Percentiles rank a stretch among this genome's conserved stretches.
Evolutionary conservation across 2,329 filamentous ascomycete species (phyloP).

Genomic region (Periglandula ipomoeae): DNA sequence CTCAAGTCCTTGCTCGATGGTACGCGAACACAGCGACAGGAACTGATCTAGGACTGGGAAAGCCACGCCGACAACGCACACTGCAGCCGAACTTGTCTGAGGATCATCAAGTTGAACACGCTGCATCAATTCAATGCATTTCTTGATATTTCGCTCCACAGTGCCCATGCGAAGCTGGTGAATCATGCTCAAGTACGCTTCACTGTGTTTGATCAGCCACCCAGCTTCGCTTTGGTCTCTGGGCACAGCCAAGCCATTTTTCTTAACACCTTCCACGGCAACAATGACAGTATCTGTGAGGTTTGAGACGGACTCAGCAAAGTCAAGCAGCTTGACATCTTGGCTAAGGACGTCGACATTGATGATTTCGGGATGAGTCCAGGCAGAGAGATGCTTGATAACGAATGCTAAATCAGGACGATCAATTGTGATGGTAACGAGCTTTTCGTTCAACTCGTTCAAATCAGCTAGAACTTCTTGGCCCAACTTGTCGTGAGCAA

Average conservation of each 20-base stretch:
- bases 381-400: conserved; percentile 56
- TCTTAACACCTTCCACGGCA: conserved; percentile 64
- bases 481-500: conserved; percentile 24
- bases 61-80: conserved; percentile 23
- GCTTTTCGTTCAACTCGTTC: conserved; percentile 24
- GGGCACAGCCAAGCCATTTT: conserved; percentile 34
- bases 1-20: conserved; percentile 47
- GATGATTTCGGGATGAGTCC: conserved; percentile 38
- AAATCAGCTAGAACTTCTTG: conserved; percentile 27
- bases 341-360: conserved; percentile 7
- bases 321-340: conserved; percentile 25
- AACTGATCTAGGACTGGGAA: conserved; percentile 71
- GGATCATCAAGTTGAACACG: conserved; percentile 20
- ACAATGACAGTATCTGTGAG: conserved; percentile 71
- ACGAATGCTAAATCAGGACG: conserved; percentile 55
- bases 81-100: conserved; percentile 19
- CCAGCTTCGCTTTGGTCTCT: conserved; percentile 25
- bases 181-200: conserved; percentile 42
- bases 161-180: conserved; percentile 50
- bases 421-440: conserved; percentile 28
- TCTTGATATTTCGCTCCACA: conserved; percentile 35
- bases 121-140: conserved; percentile 29
- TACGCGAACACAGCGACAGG: conserved; percentile 46
- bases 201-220: conserved; percentile 34
- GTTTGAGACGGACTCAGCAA: conserved; percentile 51